Evolutionary conservation across 805 yeast genomes (phyloP).

Genomic region (Starmerella roubikii): DNA sequence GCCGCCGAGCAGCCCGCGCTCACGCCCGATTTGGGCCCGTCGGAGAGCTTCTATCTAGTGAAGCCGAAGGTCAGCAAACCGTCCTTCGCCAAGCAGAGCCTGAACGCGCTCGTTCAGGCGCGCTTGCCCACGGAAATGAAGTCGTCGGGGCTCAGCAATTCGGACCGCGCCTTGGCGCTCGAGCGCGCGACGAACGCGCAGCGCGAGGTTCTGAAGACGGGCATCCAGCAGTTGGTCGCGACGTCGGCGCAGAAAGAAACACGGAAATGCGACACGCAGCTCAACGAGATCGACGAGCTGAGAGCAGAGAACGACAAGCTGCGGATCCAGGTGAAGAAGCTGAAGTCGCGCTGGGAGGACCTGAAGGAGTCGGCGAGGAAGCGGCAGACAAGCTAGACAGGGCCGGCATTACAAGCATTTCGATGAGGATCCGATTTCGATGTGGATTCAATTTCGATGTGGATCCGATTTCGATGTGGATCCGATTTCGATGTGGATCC

Average conservation of each 20-base stretch:
- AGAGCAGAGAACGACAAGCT: slow-evolving; percentile 22
- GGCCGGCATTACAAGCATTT: no score
- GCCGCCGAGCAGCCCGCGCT: neutral
- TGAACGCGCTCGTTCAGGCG: slow-evolving; percentile 1
- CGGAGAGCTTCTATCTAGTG: slow-evolving; percentile 28
- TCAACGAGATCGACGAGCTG: slow-evolving; percentile 18
- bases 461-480: no score
- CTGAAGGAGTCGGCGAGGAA: slow-evolving; percentile 51
- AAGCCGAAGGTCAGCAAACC: slow-evolving; percentile 13
- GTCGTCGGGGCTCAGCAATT: slow-evolving; percentile 2
- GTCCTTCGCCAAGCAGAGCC: slow-evolving; percentile 1
- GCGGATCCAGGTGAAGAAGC: slow-evolving; percentile 33
- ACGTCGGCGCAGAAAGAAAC: slow-evolving; percentile 29
- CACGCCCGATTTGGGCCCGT: slow-evolving; percentile 5
- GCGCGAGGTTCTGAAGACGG: slow-evolving; percentile 22
- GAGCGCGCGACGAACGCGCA: slow-evolving; percentile 24
- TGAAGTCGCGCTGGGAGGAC: slow-evolving; percentile 53
- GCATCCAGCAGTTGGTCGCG: slow-evolving; percentile 25
- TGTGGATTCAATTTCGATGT: no score
- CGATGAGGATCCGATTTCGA: no score
- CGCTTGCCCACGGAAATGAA: neutral
- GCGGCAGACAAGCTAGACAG: no score
- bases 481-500: no score
- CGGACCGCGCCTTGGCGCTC: slow-evolving; percentile 17
- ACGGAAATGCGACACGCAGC: slow-evolving; percentile 35